Evolutionary conservation across 106 monocot species (phyloP).

Genomic region (Ottelia alismoides): DNA sequence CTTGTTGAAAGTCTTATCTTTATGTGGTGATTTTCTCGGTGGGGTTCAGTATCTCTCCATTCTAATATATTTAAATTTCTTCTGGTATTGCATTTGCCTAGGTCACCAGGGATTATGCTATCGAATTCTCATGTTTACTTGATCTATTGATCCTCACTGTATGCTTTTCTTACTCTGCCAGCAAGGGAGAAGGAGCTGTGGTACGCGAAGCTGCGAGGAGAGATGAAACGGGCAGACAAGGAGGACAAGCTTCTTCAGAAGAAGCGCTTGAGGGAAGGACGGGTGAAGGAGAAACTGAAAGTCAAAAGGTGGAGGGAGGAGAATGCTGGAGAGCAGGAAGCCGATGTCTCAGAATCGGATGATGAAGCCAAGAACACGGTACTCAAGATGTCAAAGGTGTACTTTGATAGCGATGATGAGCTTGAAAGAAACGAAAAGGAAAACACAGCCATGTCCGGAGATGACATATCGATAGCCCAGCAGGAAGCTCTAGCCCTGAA

Average conservation of each 20-base stretch:
- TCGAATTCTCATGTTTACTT: too few species aligned
- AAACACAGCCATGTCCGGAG: constrained; percentile 2
- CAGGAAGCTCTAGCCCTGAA: constrained; percentile 77
- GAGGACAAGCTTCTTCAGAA: constrained; percentile 57
- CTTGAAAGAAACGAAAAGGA: constrained; percentile 14
- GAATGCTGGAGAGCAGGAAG: constrained; percentile 19
- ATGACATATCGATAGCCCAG: constrained; percentile 33
- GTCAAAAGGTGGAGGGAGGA: constrained; percentile 45
- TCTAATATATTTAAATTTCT: too few species aligned
- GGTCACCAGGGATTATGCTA: too few species aligned
- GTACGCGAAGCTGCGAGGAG: constrained; percentile 40
- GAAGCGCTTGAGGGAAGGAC: constrained; percentile 42
- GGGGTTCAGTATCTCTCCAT: too few species aligned
- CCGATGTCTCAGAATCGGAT: constrained; percentile 21
- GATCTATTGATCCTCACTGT: too few species aligned
- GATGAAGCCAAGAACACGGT: constrained; percentile 1
- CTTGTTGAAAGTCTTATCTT: too few species aligned
- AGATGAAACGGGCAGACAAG: constrained; percentile 49
- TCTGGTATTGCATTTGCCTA: too few species aligned
- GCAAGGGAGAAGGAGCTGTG: too few species aligned
- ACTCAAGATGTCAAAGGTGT: constrained; percentile 36
- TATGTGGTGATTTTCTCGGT: too few species aligned
- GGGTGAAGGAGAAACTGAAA: constrained; percentile 58
- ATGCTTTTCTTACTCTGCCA: too few species aligned
- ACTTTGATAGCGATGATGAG: constrained; percentile 27